Base-by-base conservation (phyloP, 306 rosid species). In the Cucumis cinereus region DNA sequence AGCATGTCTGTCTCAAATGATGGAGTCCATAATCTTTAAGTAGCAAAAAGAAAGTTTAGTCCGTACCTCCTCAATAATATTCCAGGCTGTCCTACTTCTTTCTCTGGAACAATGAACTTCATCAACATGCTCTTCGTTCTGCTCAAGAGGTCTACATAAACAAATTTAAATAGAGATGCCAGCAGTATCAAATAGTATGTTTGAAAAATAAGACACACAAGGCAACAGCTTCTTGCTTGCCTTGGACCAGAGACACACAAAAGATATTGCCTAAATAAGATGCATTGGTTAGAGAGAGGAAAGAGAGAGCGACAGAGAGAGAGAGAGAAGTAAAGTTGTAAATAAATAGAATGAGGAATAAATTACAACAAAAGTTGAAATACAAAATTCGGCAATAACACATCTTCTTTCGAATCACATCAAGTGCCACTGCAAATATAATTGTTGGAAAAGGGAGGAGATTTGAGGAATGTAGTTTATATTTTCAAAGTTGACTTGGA, bases 51-150 rank as follows among this genome's bases (percentile, higher is more conserved):
- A 73, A 73, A 54, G 26, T n/a, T 79, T 53, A 55, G 38, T 16
- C 16, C 66, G 75, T 82, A 90, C 97, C 90, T 91, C 83, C 79
- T 89, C 92, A 17, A 87, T 84, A 55, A 90, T 83, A 82, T 89
- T 83, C 96, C 89, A 77, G 11, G 96, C 96, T 49, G 84, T 87
- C 84, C 90, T 84, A 62, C 96, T 94, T 82, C 99, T 92, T 78
- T 90, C 95, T 82, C 99, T 84, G 54, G 99, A 94, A 83, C 99
- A 94, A 74, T 81, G 96, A 47, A 91, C 88, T 83, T 87, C 95
- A 22, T 68, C 85, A 82, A 64, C 83, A 79, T 82, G 84, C 81
- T 87, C 88, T 54, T 80, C 79, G 47, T 81, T 88, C 63, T 84
- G 88, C 63, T 79, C 63, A 43, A 75, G 83, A 61, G 73, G 47